Base-by-base conservation (phyloP, 345 rosid genomes). In the Psidium friedrichsthalianum region DNA sequence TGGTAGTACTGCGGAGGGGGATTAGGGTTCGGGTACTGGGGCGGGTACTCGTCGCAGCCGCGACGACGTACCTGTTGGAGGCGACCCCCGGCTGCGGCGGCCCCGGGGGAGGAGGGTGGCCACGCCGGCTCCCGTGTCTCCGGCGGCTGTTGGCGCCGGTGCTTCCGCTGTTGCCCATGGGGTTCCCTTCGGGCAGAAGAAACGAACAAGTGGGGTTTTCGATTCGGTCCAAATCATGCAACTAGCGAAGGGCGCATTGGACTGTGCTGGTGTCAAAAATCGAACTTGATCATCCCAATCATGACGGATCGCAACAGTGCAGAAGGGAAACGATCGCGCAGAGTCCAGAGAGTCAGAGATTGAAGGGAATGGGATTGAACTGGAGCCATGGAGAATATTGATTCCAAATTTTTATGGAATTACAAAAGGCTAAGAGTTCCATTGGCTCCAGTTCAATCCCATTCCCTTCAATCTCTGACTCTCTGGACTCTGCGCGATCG, bases 11-110 rank as follows among this genome's bases (percentile, higher is more conserved):
- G 88, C 56, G 74, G 94, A 3, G 90, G 91, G 6, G 89, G 88
- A 82, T 90, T 92, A 22, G 90, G 89, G 87, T 90, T 91, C 15
- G 93, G 90, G 86, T 94, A 92, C 80, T 92, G 98, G 25, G 92
- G 69, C 4, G 98, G 98, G 85, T 92, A 96, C 11, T 98, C 27
- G 98, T 94, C 47, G 96, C 98, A 5, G 98, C 98, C 2, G 99
- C 95, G 87, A 95, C 93, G 10, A 95, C 96, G 87, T 93, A 91
- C 18, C 94, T 94, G 85, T 91, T 97, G 59, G 96, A 85, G n/a
- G 93, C 74, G 88, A 91, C 90, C 85, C 95, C 99, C 42, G n/a
- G 61, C 49, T 32, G 84, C 6, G 90, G 88, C 12, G 36, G 36
- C 36, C 36, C 92, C 1, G 94, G 92, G 6, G 93, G 92, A 25